Percentiles rank a stretch among this genome's conserved stretches.
Conservation (phyloP, 2,329 filamentous ascomycete genomes). For the Akanthomyces dipterigenus region DNA sequence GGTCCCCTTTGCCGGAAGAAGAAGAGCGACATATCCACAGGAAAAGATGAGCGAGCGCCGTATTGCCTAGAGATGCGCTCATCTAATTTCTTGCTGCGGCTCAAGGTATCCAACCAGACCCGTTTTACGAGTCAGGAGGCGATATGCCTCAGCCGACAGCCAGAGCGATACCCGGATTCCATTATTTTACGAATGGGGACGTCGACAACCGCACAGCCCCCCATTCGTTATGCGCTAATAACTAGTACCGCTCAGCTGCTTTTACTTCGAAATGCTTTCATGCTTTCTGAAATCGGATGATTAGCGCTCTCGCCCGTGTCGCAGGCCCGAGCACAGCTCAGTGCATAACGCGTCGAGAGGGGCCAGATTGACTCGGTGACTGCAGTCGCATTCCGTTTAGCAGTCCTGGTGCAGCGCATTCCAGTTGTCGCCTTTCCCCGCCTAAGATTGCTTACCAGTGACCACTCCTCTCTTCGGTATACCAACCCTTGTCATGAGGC, state of each 20-base stretch:
- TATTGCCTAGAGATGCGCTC: not conserved
- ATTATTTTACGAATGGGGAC: not conserved
- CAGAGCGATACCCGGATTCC: not conserved
- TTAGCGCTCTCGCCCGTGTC: too few relatives aligned
- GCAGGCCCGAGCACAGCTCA: too few relatives aligned
- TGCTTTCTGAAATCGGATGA: too few relatives aligned
- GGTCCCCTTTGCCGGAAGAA: not conserved
- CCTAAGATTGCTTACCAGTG: not conserved
- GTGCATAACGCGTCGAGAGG: too few relatives aligned
- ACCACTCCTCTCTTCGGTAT: too few relatives aligned
- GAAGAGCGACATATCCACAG: not conserved
- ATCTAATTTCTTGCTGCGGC: not conserved
- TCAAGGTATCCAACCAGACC: not conserved
- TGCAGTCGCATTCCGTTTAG: not conserved
- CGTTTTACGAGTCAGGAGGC: not conserved
- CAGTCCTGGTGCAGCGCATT: not conserved
- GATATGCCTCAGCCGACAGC: not conserved
- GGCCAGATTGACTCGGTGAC: too few relatives aligned
- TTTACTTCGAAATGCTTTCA: too few relatives aligned
- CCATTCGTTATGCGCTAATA: too few relatives aligned
- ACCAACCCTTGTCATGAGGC: not conserved
- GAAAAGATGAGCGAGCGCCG: not conserved
- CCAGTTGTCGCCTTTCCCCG: not conserved
- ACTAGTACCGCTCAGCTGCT: too few relatives aligned
- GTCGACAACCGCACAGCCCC: too few relatives aligned